Evolutionary conservation across 306 rosid species (phyloP).

Genomic region (Nissolia schottii): DNA sequence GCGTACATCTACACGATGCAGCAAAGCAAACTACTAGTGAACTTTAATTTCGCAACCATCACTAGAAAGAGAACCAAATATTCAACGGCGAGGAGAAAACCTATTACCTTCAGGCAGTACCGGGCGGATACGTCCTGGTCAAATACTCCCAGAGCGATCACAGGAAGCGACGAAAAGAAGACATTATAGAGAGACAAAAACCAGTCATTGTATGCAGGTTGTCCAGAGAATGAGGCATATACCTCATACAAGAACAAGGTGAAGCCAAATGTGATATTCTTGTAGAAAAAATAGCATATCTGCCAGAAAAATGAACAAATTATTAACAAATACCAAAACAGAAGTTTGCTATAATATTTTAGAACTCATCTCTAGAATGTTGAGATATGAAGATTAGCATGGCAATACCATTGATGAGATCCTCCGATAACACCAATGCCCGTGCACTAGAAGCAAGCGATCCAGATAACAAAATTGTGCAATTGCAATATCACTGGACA

Average conservation of each 20-base stretch:
- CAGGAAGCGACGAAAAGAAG: slow-evolving; percentile 90
- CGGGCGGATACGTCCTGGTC: slow-evolving; percentile 96
- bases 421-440: slow-evolving; percentile 99
- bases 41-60: neutral
- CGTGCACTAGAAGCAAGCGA: slow-evolving; percentile 92
- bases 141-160: slow-evolving; percentile 81
- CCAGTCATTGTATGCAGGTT: slow-evolving; percentile 92
- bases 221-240: slow-evolving; percentile 79
- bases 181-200: slow-evolving; percentile 79
- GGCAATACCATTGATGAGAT: slow-evolving; percentile 81
- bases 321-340: slow-evolving; percentile 22
- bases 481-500: slow-evolving; percentile 96
- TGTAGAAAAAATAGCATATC: slow-evolving; percentile 99
- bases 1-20: too few species aligned
- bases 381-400: neutral
- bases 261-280: slow-evolving; percentile 83
- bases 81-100: neutral
- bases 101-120: slow-evolving; percentile 72
- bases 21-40: neutral
- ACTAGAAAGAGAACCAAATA: neutral
- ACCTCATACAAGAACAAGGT: slow-evolving; percentile 87
- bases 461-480: slow-evolving; percentile 92
- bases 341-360: neutral
- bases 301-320: slow-evolving; percentile 46
- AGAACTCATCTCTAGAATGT: slow-evolving; percentile 11